Conservation (phyloP, 495 filamentous ascomycete genomes). For the Hyaloscypha hepaticicola region DNA sequence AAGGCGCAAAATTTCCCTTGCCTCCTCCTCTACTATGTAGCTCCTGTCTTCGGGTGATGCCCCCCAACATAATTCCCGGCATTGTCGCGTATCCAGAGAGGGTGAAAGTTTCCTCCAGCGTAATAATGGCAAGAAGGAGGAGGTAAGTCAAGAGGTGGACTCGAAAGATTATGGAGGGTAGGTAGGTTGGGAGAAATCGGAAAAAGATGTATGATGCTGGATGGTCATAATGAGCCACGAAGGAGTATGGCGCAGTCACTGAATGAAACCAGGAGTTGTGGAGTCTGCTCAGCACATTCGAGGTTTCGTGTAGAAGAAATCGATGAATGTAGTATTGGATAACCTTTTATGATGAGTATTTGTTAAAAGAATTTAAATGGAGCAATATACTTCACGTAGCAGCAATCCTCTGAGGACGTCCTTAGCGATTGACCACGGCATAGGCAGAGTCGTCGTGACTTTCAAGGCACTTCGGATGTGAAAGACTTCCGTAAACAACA, state of each 20-base stretch:
- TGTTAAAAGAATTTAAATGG: neutral
- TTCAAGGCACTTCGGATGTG: slow-evolving; percentile 54
- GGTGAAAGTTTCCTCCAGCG: slow-evolving; percentile 73
- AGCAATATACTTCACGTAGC: slow-evolving; percentile 49
- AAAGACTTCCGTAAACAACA: slow-evolving; percentile 49
- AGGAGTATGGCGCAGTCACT: slow-evolving; percentile 60
- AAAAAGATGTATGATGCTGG: slow-evolving; percentile 68
- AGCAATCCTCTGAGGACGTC: slow-evolving; percentile 51
- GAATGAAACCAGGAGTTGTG: slow-evolving; percentile 69
- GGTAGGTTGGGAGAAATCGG: slow-evolving; percentile 69
- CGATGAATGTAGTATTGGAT: slow-evolving; percentile 69
- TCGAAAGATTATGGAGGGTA: slow-evolving; percentile 62
- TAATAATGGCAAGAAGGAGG: slow-evolving; percentile 63
- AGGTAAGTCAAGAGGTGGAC: slow-evolving; percentile 81
- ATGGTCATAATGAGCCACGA: slow-evolving; percentile 76
- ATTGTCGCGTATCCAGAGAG: slow-evolving; percentile 76
- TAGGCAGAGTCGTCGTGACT: slow-evolving; percentile 56
- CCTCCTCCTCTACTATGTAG: slow-evolving; percentile 59
- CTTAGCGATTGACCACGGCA: slow-evolving; percentile 60
- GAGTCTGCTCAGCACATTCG: slow-evolving; percentile 34
- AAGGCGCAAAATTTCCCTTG: slow-evolving; percentile 73
- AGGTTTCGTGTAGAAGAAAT: slow-evolving; percentile 56
- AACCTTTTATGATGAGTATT: slow-evolving; percentile 21
- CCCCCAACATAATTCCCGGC: slow-evolving; percentile 72
- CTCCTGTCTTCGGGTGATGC: slow-evolving; percentile 70